phyloP scores from a whole-genome alignment of 352 stramenopile species.

The Hyphochytrium catenoides region DNA sequence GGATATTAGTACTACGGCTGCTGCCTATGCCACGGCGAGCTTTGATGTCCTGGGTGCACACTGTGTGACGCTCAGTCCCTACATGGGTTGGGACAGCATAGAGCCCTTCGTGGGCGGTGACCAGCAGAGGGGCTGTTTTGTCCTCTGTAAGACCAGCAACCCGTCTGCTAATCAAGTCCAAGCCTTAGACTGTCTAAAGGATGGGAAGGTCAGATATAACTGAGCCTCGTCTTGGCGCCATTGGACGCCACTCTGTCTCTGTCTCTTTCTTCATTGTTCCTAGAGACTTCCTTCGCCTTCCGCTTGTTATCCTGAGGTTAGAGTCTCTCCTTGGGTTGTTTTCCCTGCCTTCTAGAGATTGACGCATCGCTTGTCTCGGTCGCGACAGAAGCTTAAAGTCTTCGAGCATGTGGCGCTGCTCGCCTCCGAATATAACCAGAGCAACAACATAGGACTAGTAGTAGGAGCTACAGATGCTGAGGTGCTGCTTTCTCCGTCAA shows the following conservation, averaged over 20 bases:
- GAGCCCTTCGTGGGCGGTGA: slow-evolving; percentile 75
- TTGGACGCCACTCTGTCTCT: slow-evolving; percentile 10
- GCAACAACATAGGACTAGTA: slow-evolving; percentile 83
- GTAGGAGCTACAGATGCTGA: slow-evolving; percentile 87
- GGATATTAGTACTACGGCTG: slow-evolving; percentile 93
- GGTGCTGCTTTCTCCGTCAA: slow-evolving; percentile 7
- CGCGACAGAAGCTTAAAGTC: no score
- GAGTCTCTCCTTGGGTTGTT: no score
- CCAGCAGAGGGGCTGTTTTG: slow-evolving; percentile 73
- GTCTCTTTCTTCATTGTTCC: no score
- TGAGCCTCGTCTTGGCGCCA: no score
- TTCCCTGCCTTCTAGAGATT: no score
- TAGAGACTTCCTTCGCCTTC: no score
- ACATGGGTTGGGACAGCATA: slow-evolving; percentile 96
- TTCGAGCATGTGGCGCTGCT: slow-evolving; percentile 76
- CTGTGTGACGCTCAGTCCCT: slow-evolving; percentile 86
- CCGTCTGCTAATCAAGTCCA: slow-evolving; percentile 87
- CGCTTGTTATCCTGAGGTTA: no score
- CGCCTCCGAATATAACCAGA: slow-evolving; percentile 58
- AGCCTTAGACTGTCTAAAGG: no score
- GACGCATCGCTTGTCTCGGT: no score
- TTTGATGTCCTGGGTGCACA: slow-evolving; percentile 79
- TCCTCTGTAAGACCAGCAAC: slow-evolving; percentile 99
- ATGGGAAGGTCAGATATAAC: no score
- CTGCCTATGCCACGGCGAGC: slow-evolving; percentile 78